Conservation (phyloP, 345 rosid genomes). For the Syzygium jambos region DNA sequence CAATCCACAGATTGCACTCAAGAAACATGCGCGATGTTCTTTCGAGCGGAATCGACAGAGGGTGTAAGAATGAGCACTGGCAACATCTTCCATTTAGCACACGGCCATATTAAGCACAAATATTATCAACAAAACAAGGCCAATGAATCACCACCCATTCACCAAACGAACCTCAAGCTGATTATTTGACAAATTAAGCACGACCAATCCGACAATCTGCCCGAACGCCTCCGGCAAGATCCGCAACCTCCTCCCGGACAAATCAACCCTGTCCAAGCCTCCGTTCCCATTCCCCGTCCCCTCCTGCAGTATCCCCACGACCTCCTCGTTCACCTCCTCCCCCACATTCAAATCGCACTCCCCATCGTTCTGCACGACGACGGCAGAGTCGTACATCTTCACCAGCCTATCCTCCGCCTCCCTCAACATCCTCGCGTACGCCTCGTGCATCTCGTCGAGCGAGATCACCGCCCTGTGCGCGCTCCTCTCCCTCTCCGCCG, state of each 20-base stretch:
- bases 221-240: conserved; percentile 85
- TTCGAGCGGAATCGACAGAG: neutral
- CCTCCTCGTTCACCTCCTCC: conserved; percentile 36
- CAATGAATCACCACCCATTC: neutral
- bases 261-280: conserved; percentile 52
- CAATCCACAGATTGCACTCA: neutral
- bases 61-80: neutral
- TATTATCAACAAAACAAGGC: neutral
- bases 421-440: conserved; percentile 64
- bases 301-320: conserved; percentile 42
- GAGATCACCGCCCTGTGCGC: conserved; percentile 44
- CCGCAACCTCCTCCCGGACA: conserved; percentile 46
- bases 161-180: conserved; percentile 52
- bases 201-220: conserved; percentile 44
- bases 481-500: conserved; percentile 48
- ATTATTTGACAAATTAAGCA: conserved; percentile 62
- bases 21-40: neutral
- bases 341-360: conserved; percentile 9
- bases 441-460: conserved; percentile 72
- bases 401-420: conserved; percentile 74
- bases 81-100: neutral
- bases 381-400: conserved; percentile 57
- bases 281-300: conserved; percentile 38
- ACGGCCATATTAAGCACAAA: neutral
- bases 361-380: conserved; percentile 11